Conservation (phyloP, 352 stramenopile species). For the Phytophthora aleatoria region DNA sequence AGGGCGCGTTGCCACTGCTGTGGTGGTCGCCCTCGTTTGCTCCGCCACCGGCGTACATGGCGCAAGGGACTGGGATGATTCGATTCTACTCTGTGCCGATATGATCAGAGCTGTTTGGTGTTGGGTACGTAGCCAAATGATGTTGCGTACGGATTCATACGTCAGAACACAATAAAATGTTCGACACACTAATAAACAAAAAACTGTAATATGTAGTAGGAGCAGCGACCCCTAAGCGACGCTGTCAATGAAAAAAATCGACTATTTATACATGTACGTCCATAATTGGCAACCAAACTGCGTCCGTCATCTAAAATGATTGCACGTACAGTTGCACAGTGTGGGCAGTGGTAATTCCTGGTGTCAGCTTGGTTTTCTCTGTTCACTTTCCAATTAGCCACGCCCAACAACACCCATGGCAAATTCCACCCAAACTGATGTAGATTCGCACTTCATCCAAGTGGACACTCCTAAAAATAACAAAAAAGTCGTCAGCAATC, state of each 20-base stretch:
- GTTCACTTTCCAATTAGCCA: conserved; percentile 5
- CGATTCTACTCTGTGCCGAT: neutral
- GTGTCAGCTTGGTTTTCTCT: neutral
- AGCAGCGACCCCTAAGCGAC: neutral
- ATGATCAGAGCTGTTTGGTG: neutral
- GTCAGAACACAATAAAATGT: neutral
- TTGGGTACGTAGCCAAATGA: neutral
- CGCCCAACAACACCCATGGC: neutral
- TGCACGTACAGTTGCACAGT: neutral
- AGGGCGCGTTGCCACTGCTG: conserved; percentile 21
- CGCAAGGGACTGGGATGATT: neutral
- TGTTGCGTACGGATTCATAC: neutral
- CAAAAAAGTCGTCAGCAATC: neutral
- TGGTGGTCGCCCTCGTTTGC: conserved; percentile 42
- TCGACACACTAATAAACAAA: too few species aligned
- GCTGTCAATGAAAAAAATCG: neutral
- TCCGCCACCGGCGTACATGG: conserved; percentile 46
- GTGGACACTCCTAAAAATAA: neutral
- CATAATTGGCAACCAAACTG: neutral
- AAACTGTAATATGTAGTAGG: too few species aligned
- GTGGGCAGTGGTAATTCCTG: neutral
- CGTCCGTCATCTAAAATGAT: neutral
- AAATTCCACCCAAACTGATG: neutral
- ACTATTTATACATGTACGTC: neutral
- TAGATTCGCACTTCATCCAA: conserved; percentile 2